Evolutionary conservation across 2,329 filamentous ascomycete genomes (phyloP).

Genomic region (Fusarium pilosicola): DNA sequence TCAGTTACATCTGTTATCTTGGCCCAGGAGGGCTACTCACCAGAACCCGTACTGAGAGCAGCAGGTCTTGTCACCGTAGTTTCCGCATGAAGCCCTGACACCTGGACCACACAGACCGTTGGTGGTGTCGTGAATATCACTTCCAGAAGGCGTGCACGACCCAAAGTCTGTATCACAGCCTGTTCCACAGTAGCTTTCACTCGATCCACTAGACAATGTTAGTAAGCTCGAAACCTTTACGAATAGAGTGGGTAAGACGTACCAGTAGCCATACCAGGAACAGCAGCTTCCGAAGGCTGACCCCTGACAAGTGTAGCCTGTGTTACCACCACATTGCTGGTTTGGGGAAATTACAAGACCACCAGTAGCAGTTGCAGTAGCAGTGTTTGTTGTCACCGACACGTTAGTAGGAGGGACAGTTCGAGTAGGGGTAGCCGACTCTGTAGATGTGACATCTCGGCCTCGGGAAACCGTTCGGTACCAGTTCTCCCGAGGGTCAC

Average conservation of each 20-base stretch:
- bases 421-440: constrained; percentile 19
- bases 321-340: constrained; percentile 50
- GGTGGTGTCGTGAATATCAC: constrained; percentile 45
- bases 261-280: constrained; percentile 55
- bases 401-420: constrained; percentile 7
- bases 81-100: constrained; percentile 47
- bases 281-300: constrained; percentile 53
- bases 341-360: constrained; percentile 46
- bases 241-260: constrained; percentile 12
- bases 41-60: constrained; percentile 51
- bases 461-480: constrained; percentile 53
- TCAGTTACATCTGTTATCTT: constrained; percentile 2
- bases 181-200: constrained; percentile 49
- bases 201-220: constrained; percentile 45
- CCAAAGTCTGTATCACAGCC: constrained; percentile 52
- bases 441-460: constrained; percentile 13
- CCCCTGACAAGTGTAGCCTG: constrained; percentile 50
- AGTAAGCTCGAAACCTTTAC: background rate
- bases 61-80: constrained; percentile 48
- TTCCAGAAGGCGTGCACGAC: constrained; percentile 42
- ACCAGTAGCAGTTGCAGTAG: constrained; percentile 30
- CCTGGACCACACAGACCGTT: constrained; percentile 50
- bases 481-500: constrained; percentile 62
- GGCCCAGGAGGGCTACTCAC: constrained; percentile 36
- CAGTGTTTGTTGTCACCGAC: constrained; percentile 23